Base-by-base conservation (phyloP, 75 land plant species). In the Pinus tabuliformis region DNA sequence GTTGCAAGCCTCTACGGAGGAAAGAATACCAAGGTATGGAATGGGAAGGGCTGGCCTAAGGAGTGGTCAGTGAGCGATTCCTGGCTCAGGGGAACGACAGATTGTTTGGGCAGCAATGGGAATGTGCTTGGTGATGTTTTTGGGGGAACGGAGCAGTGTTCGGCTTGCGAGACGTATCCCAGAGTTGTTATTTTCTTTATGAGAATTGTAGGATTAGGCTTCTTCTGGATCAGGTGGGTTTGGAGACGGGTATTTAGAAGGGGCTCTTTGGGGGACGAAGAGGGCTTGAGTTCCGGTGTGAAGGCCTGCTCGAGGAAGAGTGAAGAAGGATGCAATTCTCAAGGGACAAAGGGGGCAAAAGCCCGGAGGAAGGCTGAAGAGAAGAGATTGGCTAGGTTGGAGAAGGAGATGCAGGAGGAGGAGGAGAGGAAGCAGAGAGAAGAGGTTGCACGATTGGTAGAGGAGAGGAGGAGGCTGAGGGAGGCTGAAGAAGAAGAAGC, bases 361-460 rank as follows among this genome's bases (percentile, higher is more conserved):
- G 98, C 98, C 8, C 82, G 96, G 45, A 85, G 95, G 73, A 95
- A 93, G 78, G 98, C 98, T 33, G 93, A 95, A 64, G 98, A 95
- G 89, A 93, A 86, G 82, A 85, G 95, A 73, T 95, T 86, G 70
- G 98, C 98, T 60, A 85, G 93, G 68, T 65, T 95, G 76, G 98
- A 93, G 75, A 92, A 81, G 76, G 98, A 95, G 78, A 85, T 88
- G 73, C 70, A 85, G 81, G 98, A 95, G 72, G 98, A 89, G 60
- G 98, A 95, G 74, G 98, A 95, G 77, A 87, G 93, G 61, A 90
- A 91, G 73, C 95, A 95, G 74, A 81, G 98, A 61, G 98, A 95
- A 76, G 98, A 95, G 81, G 95, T 95, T 56, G 95, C 95, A 13
- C 86, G 92, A 59, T 75, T 95, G 73, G 96, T 95, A n/a, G 98